These are phyloP conservation scores for Populus hybrid DNA, from an alignment of 441 rosid species.

Conservation along the genomic window DNA sequence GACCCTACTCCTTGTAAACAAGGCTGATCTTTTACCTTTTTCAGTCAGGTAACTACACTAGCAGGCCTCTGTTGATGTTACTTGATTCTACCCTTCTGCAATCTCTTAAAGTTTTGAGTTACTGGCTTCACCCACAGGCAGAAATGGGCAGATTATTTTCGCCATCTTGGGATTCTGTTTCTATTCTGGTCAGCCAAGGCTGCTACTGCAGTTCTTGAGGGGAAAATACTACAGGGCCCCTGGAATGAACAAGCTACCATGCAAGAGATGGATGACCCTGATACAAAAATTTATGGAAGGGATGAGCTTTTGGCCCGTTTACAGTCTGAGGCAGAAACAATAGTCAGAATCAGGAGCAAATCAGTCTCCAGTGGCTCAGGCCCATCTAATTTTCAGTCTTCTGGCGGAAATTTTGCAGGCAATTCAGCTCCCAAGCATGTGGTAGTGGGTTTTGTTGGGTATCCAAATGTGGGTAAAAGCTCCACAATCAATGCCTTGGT, in stretches of 20 bases:
- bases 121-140: slow-evolving; percentile 41
- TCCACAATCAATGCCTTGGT: slow-evolving; percentile 93
- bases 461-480: slow-evolving; percentile 94
- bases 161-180: slow-evolving; percentile 47
- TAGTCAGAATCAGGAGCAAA: slow-evolving; percentile 49
- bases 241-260: slow-evolving; percentile 29
- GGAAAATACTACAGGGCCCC: slow-evolving; percentile 45
- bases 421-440: slow-evolving; percentile 39
- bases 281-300: slow-evolving; percentile 64
- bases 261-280: slow-evolving; percentile 42
- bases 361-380: slow-evolving; percentile 30
- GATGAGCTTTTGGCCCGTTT: slow-evolving; percentile 76
- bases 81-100: background rate
- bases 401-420: slow-evolving; percentile 20
- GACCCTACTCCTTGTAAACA: slow-evolving; percentile 87
- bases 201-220: slow-evolving; percentile 71
- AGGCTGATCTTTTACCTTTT: slow-evolving; percentile 87
- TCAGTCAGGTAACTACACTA: slow-evolving; percentile 47
- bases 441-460: slow-evolving; percentile 89
- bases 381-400: slow-evolving; percentile 30
- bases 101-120: slow-evolving; percentile 13
- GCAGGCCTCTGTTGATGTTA: background rate
- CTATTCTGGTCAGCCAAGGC: slow-evolving; percentile 98
- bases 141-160: slow-evolving; percentile 78
- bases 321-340: slow-evolving; percentile 72